A percentile compares a stretch with the other conserved stretches of the same genome.
Evolutionary conservation across 805 yeast species (phyloP).

Genomic region (Saccharomycopsis sp.): DNA sequence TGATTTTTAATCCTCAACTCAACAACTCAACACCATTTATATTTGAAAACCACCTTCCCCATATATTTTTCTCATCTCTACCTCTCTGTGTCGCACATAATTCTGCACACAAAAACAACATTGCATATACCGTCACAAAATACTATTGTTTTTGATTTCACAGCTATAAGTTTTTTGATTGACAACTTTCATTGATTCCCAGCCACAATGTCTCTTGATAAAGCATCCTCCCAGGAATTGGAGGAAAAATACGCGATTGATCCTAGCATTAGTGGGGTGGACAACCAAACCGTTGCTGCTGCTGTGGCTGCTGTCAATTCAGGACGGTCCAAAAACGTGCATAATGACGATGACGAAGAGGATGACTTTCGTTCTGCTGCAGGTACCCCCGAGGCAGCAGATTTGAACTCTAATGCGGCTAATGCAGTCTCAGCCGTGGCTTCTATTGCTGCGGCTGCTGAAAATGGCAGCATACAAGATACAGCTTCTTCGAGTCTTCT

Average conservation of each 20-base stretch:
- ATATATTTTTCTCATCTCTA: not conserved
- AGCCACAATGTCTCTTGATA: not conserved
- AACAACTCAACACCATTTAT: not conserved
- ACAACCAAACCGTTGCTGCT: not conserved
- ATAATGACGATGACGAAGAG: slow-evolving; percentile 1
- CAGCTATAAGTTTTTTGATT: not conserved
- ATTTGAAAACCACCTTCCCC: not conserved
- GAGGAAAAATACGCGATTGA: not conserved
- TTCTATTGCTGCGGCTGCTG: not conserved
- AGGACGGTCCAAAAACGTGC: not conserved
- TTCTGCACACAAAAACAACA: not conserved
- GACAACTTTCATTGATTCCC: not conserved
- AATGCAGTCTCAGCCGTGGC: not conserved
- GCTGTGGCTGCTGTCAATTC: not conserved
- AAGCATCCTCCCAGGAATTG: not conserved
- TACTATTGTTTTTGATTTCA: no score
- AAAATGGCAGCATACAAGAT: not conserved
- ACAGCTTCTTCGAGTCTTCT: not conserved
- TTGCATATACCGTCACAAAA: not conserved
- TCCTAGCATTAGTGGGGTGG: not conserved
- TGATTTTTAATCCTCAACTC: not conserved
- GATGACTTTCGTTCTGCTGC: slow-evolving; percentile 11
- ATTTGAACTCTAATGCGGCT: not conserved
- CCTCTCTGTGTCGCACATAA: not conserved
- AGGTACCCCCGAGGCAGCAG: not conserved